phyloP scores from a whole-genome alignment of 2,329 filamentous ascomycete genomes.

The Thermomyces lanuginosus region DNA sequence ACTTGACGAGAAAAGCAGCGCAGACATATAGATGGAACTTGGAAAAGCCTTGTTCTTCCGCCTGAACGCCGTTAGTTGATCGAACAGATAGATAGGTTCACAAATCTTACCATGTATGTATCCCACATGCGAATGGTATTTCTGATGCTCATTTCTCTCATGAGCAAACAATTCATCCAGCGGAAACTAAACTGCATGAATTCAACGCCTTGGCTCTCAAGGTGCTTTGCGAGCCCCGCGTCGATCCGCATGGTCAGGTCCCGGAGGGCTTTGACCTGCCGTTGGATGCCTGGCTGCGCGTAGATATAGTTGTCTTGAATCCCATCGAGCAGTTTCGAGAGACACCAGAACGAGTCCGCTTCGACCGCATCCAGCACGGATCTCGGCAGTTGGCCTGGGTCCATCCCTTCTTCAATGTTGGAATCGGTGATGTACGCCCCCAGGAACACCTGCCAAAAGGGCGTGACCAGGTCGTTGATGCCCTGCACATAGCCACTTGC shows the following conservation, averaged over 20 bases:
- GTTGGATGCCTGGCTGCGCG: slow-evolving; percentile 88
- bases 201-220: slow-evolving; percentile 81
- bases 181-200: slow-evolving; percentile 99
- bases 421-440: slow-evolving; percentile 88
- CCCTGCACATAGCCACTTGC: slow-evolving; percentile 97
- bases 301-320: slow-evolving; percentile 99
- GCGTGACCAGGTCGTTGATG: slow-evolving; percentile 94
- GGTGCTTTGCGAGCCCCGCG: slow-evolving; percentile 62
- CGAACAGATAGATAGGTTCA: background rate
- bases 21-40: slow-evolving; percentile 98
- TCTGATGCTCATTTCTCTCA: slow-evolving; percentile 90
- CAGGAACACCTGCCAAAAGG: slow-evolving; percentile 95
- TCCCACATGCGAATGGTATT: slow-evolving; percentile 99
- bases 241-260: slow-evolving; percentile 89
- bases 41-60: slow-evolving; percentile 95
- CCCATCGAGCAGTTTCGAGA: slow-evolving; percentile 93
- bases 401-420: slow-evolving; percentile 87
- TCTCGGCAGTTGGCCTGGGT: slow-evolving; percentile 81
- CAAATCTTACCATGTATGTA: slow-evolving; percentile 64
- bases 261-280: slow-evolving; percentile 74
- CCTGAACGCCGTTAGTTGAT: slow-evolving; percentile 37
- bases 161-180: slow-evolving; percentile 98
- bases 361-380: slow-evolving; percentile 90
- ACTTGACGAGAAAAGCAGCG: slow-evolving; percentile 93
- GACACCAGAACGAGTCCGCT: slow-evolving; percentile 94